Evolutionary conservation across 2,329 filamentous ascomycete genomes (phyloP).

Genomic region (Cladophialophora psammophila): DNA sequence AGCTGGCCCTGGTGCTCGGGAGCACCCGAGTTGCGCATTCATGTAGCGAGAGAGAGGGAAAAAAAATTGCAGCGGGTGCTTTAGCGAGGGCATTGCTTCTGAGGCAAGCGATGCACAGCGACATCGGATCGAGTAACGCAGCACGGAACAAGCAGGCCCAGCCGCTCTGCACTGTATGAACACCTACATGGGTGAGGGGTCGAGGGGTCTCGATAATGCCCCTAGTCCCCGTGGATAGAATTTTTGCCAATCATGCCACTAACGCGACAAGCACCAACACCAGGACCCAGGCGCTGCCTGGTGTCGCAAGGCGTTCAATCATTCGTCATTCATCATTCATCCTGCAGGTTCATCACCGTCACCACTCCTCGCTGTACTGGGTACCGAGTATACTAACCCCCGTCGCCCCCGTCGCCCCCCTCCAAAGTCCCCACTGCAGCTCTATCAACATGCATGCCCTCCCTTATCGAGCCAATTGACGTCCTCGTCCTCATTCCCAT

Average conservation of each 20-base stretch:
- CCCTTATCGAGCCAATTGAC: slow-evolving; percentile 37
- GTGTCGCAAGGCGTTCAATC: too few relatives aligned
- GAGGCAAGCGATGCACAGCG: slow-evolving; percentile 19
- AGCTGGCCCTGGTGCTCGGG: background rate
- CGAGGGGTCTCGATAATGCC: slow-evolving; percentile 1
- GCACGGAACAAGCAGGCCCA: slow-evolving; percentile 4
- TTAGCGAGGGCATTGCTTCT: slow-evolving; percentile 21
- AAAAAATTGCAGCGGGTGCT: background rate
- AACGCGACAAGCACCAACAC: too few relatives aligned
- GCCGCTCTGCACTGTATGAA: background rate
- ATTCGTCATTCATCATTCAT: background rate
- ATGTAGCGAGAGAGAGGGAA: background rate
- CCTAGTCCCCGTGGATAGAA: background rate
- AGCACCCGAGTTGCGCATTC: background rate
- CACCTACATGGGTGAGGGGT: background rate
- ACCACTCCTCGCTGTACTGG: background rate
- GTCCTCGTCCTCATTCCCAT: slow-evolving; percentile 5
- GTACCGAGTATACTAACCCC: background rate
- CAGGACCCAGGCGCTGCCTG: too few relatives aligned
- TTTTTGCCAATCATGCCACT: background rate
- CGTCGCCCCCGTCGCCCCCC: background rate
- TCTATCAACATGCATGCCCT: slow-evolving; percentile 11
- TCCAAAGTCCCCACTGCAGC: slow-evolving; percentile 8
- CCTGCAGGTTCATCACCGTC: background rate
- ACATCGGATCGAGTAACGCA: slow-evolving; percentile 29